Evolutionary conservation across 2,329 filamentous ascomycete genomes (phyloP), one percentile per base, ranked within the genome.

Genomic region (Cercospora brassicicola): DNA sequence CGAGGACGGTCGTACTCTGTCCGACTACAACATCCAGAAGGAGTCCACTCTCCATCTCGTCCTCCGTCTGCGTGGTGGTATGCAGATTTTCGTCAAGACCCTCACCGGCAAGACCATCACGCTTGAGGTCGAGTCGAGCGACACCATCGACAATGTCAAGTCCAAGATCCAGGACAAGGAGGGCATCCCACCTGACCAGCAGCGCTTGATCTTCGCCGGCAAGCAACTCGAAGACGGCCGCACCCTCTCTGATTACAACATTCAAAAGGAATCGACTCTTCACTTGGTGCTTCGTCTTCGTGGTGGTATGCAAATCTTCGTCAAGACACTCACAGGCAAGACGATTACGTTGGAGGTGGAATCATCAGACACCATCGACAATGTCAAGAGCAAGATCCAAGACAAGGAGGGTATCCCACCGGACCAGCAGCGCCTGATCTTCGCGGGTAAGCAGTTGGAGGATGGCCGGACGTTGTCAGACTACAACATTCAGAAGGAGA

Each of bases 401-500:
- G 95, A 98, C 90, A 99, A 98, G 92, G 95, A 99, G 88, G 94
- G 95, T 78, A 99, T 99, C 77, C 95, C 95, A 81, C 94, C 95
- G 60, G 95, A 98, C 87, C 95, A 98, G 85, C 95, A 99, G 88
- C 94, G 95, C 82, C 86, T 99, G 84, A 99, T 99, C 90, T 99
- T 98, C 85, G 95, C 95, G 80, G 95, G 95, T 83, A 99, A 99
- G 91, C 95, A 99, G 88, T 93, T 99, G 81, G 95, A 99, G 88
- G 95, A 99, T 81, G 95, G 95, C 83, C 94, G 95, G 80, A 99
- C 95, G 79, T 92, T 99, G 76, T 95, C 92, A 81, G 95, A 99
- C 87, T 99, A 99, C 92, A 99, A 98, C 91, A 98, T 99, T 88
- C 95, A 99, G 90, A 99, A 99, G 91, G 94, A 98, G 90, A 93